Conservation (phyloP, 2,329 filamentous ascomycete species). For the Leptoxyphium fumago region DNA sequence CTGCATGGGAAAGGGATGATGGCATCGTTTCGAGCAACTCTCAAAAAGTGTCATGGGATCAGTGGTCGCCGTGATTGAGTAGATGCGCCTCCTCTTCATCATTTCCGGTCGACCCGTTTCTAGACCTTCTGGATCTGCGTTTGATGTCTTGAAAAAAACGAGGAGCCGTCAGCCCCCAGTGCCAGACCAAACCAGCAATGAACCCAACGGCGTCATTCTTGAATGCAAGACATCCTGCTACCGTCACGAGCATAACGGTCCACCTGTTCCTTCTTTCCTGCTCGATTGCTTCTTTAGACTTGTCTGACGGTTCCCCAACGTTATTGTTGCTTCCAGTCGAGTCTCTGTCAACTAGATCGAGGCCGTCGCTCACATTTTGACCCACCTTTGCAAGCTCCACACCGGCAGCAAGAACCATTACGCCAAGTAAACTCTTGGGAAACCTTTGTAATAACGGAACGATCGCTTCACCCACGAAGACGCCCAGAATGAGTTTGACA, state of each 20-base stretch:
- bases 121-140: background rate
- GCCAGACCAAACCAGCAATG: constrained; percentile 63
- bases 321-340: constrained; percentile 16
- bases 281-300: constrained; percentile 44
- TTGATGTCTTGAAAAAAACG: constrained; percentile 5
- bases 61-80: too few relatives aligned
- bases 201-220: constrained; percentile 86
- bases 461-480: constrained; percentile 62
- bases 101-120: too few relatives aligned
- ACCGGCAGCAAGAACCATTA: constrained; percentile 83
- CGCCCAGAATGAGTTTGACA: constrained; percentile 60
- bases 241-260: constrained; percentile 82
- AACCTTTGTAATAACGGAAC: constrained; percentile 56
- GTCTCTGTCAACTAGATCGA: constrained; percentile 35
- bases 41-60: too few relatives aligned
- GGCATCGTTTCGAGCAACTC: too few relatives aligned
- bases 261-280: constrained; percentile 60
- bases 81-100: too few relatives aligned
- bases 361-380: constrained; percentile 65
- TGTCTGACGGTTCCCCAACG: constrained; percentile 17
- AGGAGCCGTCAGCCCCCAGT: constrained; percentile 44
- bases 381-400: constrained; percentile 78
- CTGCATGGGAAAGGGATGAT: too few relatives aligned
- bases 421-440: constrained; percentile 60
- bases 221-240: constrained; percentile 68